phyloP scores from a whole-genome alignment of 2,329 filamentous ascomycete species.

The Fusarium sp. region DNA sequence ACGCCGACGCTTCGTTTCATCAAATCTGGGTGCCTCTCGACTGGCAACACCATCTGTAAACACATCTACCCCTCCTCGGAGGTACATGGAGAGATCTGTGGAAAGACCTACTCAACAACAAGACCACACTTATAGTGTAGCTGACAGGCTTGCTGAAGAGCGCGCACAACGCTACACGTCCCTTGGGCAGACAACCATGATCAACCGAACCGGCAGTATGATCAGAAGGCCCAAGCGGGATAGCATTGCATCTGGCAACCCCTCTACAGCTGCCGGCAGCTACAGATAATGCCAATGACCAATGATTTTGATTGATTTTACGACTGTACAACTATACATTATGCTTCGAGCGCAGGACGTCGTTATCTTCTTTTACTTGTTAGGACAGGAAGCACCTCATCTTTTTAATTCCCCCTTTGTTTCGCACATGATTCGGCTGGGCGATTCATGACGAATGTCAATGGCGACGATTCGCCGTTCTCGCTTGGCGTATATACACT shows the following conservation, averaged over 20 bases:
- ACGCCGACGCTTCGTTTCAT: conserved; percentile 65
- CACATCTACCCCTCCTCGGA: conserved; percentile 57
- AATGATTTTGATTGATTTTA: conserved; percentile 46
- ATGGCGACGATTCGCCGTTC: conserved; percentile 22
- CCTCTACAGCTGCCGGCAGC: conserved; percentile 56
- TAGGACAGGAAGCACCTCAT: conserved; percentile 34
- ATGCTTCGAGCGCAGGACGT: conserved; percentile 50
- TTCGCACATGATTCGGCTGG: conserved; percentile 37
- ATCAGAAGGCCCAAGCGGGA: conserved; percentile 60
- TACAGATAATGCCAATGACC: conserved; percentile 60
- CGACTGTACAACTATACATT: conserved; percentile 48
- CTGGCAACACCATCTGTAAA: conserved; percentile 57
- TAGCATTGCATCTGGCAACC: conserved; percentile 53
- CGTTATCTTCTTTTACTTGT: conserved; percentile 51
- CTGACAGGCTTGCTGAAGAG: conserved; percentile 46
- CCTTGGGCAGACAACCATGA: conserved; percentile 57
- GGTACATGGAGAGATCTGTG: conserved; percentile 62
- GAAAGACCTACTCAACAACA: conserved; percentile 48
- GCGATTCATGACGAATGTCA: conserved; percentile 45
- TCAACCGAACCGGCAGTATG: conserved; percentile 62
- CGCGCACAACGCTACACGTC: conserved; percentile 58
- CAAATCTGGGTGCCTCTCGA: conserved; percentile 62
- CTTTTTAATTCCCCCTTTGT: conserved; percentile 23
- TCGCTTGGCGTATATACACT: conserved; percentile 38
- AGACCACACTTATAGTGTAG: conserved; percentile 53